Percentiles rank a stretch among this genome's conserved stretches.
These are phyloP conservation scores for Mortierella sp. DNA, from an alignment of 371 early-diverging fungal species.

Conservation along the genomic window DNA sequence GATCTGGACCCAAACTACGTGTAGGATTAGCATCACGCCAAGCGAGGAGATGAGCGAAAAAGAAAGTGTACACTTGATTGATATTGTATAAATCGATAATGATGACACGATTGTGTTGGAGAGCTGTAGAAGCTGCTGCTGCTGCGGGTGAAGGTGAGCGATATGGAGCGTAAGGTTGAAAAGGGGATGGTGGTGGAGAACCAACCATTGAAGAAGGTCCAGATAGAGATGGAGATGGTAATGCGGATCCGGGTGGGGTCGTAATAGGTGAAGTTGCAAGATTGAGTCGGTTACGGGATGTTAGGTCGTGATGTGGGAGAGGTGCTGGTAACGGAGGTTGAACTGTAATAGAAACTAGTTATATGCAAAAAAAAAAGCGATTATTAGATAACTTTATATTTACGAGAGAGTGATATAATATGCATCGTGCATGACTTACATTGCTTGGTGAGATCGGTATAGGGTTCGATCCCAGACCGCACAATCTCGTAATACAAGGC, in stretches of 20 bases:
- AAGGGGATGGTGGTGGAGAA: conserved; percentile 37
- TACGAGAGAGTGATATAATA: too few relatives aligned
- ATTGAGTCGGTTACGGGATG: conserved; percentile 50
- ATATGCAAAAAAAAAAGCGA: neutral
- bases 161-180: neutral
- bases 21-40: conserved; percentile 56
- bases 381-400: too few relatives aligned
- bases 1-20: conserved; percentile 49
- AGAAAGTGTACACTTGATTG: conserved; percentile 50
- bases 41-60: conserved; percentile 43
- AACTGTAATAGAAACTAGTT: conserved; percentile 24
- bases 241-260: conserved; percentile 17
- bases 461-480: conserved; percentile 60
- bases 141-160: conserved; percentile 27
- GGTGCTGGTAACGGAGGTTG: conserved; percentile 40
- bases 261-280: conserved; percentile 28
- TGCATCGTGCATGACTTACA: conserved; percentile 58
- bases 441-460: conserved; percentile 57
- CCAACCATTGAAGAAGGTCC: conserved; percentile 20
- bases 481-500: conserved; percentile 68
- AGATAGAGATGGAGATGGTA: conserved; percentile 32
- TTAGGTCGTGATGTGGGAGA: conserved; percentile 39
- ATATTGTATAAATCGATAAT: conserved; percentile 46
- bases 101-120: conserved; percentile 23
- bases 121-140: neutral